Evolutionary conservation across 352 stramenopile species (phyloP).

Genomic region (Globisporangium megalacanthum): DNA sequence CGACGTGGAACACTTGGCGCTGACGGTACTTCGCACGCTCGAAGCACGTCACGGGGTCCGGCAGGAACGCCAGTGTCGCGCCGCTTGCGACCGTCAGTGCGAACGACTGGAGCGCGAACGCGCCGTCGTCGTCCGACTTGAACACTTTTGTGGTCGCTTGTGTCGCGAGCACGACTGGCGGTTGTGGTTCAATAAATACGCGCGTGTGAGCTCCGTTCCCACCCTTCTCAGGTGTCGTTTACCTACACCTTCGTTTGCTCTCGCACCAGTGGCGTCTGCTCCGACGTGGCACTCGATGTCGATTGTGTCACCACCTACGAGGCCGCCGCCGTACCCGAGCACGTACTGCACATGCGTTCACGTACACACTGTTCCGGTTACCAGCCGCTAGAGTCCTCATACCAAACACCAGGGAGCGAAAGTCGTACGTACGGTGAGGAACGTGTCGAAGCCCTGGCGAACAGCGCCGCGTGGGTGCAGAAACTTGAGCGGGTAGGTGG

Average conservation of each 20-base stretch:
- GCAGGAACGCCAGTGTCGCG: conserved; percentile 69
- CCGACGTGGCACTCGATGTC: conserved; percentile 50
- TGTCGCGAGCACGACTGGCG: conserved; percentile 60
- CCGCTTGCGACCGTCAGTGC: conserved; percentile 35
- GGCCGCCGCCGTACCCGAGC: conserved; percentile 73
- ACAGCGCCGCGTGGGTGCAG: conserved; percentile 65
- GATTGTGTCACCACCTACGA: conserved; percentile 73
- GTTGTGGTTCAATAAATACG: not conserved
- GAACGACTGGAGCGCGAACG: conserved; percentile 54
- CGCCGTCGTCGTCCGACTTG: conserved; percentile 42
- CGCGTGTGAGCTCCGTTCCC: too few relatives aligned
- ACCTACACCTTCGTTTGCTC: not conserved
- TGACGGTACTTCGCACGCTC: conserved; percentile 63
- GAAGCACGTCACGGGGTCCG: conserved; percentile 81
- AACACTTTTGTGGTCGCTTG: conserved; percentile 88
- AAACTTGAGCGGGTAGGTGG: conserved; percentile 86
- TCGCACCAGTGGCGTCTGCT: conserved; percentile 41
- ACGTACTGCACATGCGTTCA: conserved; percentile 52
- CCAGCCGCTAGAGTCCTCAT: not conserved
- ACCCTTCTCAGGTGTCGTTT: not conserved
- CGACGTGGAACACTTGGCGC: conserved; percentile 53
- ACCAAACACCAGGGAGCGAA: conserved; percentile 3
- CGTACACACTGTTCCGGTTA: not conserved
- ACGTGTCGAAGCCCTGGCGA: conserved; percentile 58
- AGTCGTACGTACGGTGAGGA: conserved; percentile 52